These are phyloP conservation scores for Anisodus tanguticus DNA, from an alignment of 257 asterid species.

Conservation along the genomic window DNA sequence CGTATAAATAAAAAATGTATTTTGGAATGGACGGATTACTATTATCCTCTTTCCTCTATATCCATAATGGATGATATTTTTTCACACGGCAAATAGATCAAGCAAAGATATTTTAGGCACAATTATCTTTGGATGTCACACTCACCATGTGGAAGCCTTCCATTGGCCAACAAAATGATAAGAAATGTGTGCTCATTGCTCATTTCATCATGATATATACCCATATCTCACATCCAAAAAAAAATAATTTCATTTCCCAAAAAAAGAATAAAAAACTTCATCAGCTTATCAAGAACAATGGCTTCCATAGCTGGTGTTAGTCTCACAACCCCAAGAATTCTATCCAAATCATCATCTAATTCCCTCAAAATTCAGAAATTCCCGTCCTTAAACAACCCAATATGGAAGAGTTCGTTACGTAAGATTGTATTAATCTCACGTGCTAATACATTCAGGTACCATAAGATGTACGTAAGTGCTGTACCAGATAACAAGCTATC, in stretches of 20 bases:
- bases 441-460: conserved; percentile 42
- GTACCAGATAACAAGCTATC: conserved; percentile 65
- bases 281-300: conserved; percentile 36
- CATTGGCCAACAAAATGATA: conserved; percentile 1
- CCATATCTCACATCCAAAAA: background rate
- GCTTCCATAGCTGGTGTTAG: conserved; percentile 66
- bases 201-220: background rate
- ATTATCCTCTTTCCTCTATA: too few relatives aligned
- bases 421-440: background rate
- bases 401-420: background rate
- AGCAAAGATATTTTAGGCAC: background rate
- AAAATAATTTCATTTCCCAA: background rate
- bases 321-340: conserved; percentile 50
- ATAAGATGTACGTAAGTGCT: conserved; percentile 45
- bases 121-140: background rate
- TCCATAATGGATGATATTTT: too few relatives aligned
- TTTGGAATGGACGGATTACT: too few relatives aligned
- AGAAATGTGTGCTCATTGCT: conserved; percentile 11
- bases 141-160: background rate
- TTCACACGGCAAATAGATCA: too few relatives aligned
- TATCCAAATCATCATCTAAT: conserved; percentile 41
- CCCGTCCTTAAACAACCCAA: conserved; percentile 36
- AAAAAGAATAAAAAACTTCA: background rate
- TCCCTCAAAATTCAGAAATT: conserved; percentile 37
- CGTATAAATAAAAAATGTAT: too few relatives aligned